Evolutionary conservation across 208 protist species (phyloP).

Genomic region (Trypanosoma platydactyli): DNA sequence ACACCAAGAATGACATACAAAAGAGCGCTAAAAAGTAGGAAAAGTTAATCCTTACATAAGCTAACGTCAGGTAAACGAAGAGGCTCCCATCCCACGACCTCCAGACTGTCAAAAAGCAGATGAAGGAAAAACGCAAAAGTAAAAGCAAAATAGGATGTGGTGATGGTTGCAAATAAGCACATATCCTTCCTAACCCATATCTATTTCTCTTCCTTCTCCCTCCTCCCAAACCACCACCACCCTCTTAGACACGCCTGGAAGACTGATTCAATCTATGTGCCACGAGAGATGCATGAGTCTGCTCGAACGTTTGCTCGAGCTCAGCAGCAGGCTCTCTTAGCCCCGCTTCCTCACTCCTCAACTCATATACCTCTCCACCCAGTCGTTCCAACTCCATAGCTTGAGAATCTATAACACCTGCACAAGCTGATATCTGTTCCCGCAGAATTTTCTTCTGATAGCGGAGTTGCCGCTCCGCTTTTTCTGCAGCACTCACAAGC

Average conservation of each 20-base stretch:
- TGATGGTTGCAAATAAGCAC: too few species aligned
- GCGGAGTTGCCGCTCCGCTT: slow-evolving; percentile 43
- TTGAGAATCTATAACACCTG: slow-evolving; percentile 63
- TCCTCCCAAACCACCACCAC: slow-evolving; percentile 9
- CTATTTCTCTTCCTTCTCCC: slow-evolving; percentile 4
- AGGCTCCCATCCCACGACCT: too few species aligned
- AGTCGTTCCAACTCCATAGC: slow-evolving; percentile 49
- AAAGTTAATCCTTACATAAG: too few species aligned
- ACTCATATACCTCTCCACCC: slow-evolving; percentile 38
- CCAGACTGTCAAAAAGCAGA: neutral
- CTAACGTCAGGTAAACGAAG: too few species aligned
- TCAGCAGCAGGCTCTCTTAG: slow-evolving; percentile 47
- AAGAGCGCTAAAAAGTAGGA: too few species aligned
- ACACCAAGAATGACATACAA: too few species aligned
- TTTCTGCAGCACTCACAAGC: slow-evolving; percentile 45
- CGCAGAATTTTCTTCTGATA: slow-evolving; percentile 49
- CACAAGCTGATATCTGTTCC: slow-evolving; percentile 56
- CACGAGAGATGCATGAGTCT: slow-evolving; percentile 73
- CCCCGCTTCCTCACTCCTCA: slow-evolving; percentile 39
- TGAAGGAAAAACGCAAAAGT: neutral
- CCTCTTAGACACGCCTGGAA: slow-evolving; percentile 4
- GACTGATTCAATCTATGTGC: slow-evolving; percentile 33
- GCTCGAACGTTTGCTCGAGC: slow-evolving; percentile 71
- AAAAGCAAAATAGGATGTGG: neutral
- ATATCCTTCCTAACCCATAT: neutral